Evolutionary conservation across 768 basidiomycete genomes (phyloP), one percentile per base, ranked within the genome.

Genomic region (Calocera cornea): DNA sequence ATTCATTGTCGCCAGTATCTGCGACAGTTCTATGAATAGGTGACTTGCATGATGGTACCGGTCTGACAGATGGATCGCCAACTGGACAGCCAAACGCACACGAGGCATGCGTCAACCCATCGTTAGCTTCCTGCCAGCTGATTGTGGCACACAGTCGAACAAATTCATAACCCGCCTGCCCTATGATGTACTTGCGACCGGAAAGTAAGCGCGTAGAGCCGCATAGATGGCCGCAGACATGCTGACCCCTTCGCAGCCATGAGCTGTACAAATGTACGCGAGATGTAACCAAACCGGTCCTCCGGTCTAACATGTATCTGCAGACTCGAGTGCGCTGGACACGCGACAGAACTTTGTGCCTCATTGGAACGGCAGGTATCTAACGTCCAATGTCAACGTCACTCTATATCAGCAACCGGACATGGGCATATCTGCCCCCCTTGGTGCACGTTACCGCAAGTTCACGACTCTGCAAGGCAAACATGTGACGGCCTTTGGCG

Each of bases 381-480:
- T 97, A 60, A 86, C 90, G 0, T 90, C 87, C 1, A 95, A 95
- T 72, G 89, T 85, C 66, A 90, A 95, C 77, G 90, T 95, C 73
- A 63, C 31, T 47, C 29, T 41, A 22, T 60, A 7, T 41, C 17
- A 14, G n/a, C 16, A 24, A n/a, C 38, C 27, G n/a, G 7, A 65
- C 31, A 34, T 64, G 44, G 68, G 5, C 27, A 27, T 29, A 5
- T 29, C 31, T 2, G 33, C 47, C 27, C 41, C 24, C 47, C 27
- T 36, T 33, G 29, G 34, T 41, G 24, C 27, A 10, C 68, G 22
- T 50, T 60, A 49, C 33, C 60, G 44, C 12, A 65, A 68, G 49
- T 68, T 69, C 41, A 41, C 24, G 80, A 72, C 71, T 27, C 14
- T 34, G 54, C 44, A 84, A 70, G 91, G 90, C 24, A 82, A 87